Conservation (phyloP, 108 stramenopile genomes). For the Conticribra weissflogii region DNA sequence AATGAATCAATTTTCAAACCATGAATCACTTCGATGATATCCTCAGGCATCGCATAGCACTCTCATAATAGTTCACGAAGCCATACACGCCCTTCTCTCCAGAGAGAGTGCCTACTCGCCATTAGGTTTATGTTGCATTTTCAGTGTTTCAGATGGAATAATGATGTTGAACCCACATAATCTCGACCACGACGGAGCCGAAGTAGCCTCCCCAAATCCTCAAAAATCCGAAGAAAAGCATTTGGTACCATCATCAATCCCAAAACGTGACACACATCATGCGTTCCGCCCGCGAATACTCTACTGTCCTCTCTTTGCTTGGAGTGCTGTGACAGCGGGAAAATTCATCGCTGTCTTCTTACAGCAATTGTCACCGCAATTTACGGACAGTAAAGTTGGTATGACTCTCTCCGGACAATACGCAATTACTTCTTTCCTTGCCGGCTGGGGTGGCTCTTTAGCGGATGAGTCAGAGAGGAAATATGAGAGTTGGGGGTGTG, state of each 20-base stretch:
- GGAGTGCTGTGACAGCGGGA: constrained; percentile 28
- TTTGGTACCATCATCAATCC: too few relatives aligned
- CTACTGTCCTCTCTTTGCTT: constrained; percentile 20
- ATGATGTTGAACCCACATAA: too few relatives aligned
- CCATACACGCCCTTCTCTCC: too few relatives aligned
- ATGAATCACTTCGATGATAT: too few relatives aligned
- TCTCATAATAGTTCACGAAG: too few relatives aligned
- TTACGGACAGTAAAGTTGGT: constrained; percentile 31
- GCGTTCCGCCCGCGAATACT: constrained; percentile 23
- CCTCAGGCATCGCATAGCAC: too few relatives aligned
- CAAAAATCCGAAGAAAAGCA: too few relatives aligned
- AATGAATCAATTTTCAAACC: too few relatives aligned
- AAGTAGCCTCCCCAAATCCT: too few relatives aligned
- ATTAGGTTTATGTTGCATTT: too few relatives aligned
- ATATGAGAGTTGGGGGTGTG: constrained; percentile 24
- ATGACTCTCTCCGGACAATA: constrained; percentile 20
- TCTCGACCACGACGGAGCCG: not conserved
- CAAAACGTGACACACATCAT: not conserved
- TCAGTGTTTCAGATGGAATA: too few relatives aligned
- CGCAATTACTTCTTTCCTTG: constrained; percentile 24
- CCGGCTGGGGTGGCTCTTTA: constrained; percentile 31
- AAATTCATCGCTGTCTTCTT: constrained; percentile 29
- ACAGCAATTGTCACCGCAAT: constrained; percentile 22
- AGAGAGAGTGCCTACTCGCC: too few relatives aligned
- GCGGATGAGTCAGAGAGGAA: constrained; percentile 26